Evolutionary conservation across 2,329 filamentous ascomycete genomes (phyloP), one percentile per base, ranked within the genome.

Genomic region (Aureobasidium pullulans): DNA sequence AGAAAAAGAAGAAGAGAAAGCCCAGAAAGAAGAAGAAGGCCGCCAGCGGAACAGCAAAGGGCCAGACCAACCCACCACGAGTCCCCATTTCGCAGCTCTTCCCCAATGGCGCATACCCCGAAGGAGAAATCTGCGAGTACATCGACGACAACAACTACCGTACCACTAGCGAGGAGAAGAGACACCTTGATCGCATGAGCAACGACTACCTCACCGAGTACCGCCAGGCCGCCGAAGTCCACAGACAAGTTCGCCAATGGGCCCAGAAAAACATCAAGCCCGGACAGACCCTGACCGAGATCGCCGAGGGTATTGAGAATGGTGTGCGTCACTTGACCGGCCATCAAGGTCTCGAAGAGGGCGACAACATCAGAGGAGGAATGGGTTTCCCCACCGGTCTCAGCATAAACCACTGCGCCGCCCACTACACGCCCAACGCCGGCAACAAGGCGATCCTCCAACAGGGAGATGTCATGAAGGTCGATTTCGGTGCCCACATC

Each of bases 401-500:
- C 28, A 78, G 74, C 60, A 65, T 83, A 57, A 82, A 84, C 63
- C 75, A 83, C 63, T 72, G 75, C 43, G 80, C 76, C 13, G 81
- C 81, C 6, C 81, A 84, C 68, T 84, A 75, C 65, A 82, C 80
- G 1, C 81, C 81, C 6, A 84, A 82, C 64, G 77, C 81, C 1
- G 79, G 81, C 1, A 75, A 81, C 68, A 86, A 84, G 72, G 89
- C 90, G 71, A 82, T 87, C 66, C 74, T 91, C 36, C 76, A 94
- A 61, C 78, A 88, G 68, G 81, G 84, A 62, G 89, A 95, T 69
- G 88, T 95, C 37, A 82, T 93, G 81, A 92, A 90, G 73, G 85
- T 92, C 7, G 88, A 93, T 68, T 89, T 91, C 67, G 88, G 89
- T 50, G 88, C 92, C 32, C 89, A 93, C 70, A 81, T 92, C 67